Conservation (phyloP, 805 yeast genomes). For the Yueomyces sp. region DNA sequence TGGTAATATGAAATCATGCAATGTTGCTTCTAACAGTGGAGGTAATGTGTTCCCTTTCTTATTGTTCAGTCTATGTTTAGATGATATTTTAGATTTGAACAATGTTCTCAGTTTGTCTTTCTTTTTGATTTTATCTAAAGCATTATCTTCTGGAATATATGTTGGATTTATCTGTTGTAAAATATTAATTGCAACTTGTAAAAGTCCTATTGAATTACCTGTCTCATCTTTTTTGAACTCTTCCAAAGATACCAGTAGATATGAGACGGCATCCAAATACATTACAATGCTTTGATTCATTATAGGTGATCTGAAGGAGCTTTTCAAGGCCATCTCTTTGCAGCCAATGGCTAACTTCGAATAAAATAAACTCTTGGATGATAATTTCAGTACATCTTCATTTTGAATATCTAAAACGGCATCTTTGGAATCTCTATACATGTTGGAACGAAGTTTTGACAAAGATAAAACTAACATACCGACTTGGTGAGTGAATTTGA, state of each 20-base stretch:
- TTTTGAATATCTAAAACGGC: slow-evolving; percentile 19
- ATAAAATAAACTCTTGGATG: slow-evolving; percentile 14
- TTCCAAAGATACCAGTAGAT: slow-evolving; percentile 18
- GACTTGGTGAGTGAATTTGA: slow-evolving; percentile 17
- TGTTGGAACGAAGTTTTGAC: slow-evolving; percentile 15
- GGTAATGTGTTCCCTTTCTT: slow-evolving; percentile 4
- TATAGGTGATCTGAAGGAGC: neutral
- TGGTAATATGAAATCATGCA: slow-evolving; percentile 19
- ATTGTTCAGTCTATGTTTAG: neutral
- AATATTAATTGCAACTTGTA: slow-evolving; percentile 10
- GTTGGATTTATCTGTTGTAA: slow-evolving; percentile 9
- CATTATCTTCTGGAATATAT: slow-evolving; percentile 4
- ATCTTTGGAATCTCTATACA: slow-evolving; percentile 12
- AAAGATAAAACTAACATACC: slow-evolving; percentile 20
- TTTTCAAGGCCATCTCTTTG: neutral
- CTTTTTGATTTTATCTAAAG: slow-evolving; percentile 2
- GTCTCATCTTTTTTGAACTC: slow-evolving; percentile 14
- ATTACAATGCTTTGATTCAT: slow-evolving; percentile 5
- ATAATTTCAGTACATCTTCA: slow-evolving; percentile 15
- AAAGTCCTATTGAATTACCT: slow-evolving; percentile 21
- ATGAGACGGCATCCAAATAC: slow-evolving; percentile 14
- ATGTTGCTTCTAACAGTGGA: slow-evolving; percentile 14
- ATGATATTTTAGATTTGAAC: neutral
- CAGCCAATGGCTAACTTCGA: slow-evolving; percentile 21
- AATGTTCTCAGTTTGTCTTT: slow-evolving; percentile 6